Base-by-base conservation (phyloP, 164 flowering plant species). In the Platanus orientalis region DNA sequence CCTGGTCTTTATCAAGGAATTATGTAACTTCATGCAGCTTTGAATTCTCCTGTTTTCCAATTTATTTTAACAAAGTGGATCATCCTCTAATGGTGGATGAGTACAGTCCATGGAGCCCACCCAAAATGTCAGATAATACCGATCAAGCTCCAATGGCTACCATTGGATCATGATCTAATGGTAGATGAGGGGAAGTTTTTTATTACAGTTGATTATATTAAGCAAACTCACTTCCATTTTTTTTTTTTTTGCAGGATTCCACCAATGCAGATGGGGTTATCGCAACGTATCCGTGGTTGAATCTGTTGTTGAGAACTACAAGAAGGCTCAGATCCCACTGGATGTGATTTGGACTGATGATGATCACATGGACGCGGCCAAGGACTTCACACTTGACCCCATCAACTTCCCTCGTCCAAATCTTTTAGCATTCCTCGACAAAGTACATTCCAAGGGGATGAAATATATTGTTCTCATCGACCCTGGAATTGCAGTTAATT, bases 301-400 rank as follows among this genome's bases (percentile, higher is more conserved):
- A 76, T 84, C 81, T 56, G 99, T 94, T 12, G 99, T 91, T 6
- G 95, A 79, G 48, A 87, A 80, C 72, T 94, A 94, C 81, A 58
- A 69, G 55, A 88, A 83, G 68, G 97, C 97, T 30, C 47, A 76
- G 40, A 89, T 94, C 65, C 99, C 99, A 0, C 88, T 89, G 24
- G 99, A 91, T 64, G 99, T 94, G 48, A 94, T 94, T 23, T 91
- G 97, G 99, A 94, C 77, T 42, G 99, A 89, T 53, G 96, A 85
- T 61, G 96, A 94, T 77, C 96, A 94, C 76, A 94, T 91, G 99
- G 97, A 91, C 70, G 80, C 77, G 20, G 80, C 84, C 68, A 94
- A 89, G 78, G 97, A 94, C 71, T 94, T 91, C 82, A 94, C 99
- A 10, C 87, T 91, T 42, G 83, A 82, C 69, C 87, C 96, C 6